phyloP scores from a whole-genome alignment of 768 basidiomycete genomes.

The Lactarius akahatsu region DNA sequence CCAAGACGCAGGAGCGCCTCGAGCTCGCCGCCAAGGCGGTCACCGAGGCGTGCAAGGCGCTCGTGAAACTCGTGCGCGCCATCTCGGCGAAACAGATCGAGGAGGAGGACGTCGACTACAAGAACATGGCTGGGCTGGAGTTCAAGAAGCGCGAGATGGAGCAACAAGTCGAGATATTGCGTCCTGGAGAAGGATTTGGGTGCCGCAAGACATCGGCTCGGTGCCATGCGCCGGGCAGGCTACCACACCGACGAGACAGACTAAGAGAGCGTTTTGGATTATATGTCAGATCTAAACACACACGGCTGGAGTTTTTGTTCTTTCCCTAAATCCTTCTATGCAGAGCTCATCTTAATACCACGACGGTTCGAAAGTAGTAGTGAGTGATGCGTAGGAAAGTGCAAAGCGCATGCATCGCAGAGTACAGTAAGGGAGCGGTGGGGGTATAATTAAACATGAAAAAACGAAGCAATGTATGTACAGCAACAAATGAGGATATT shows the following conservation, averaged over 20 bases:
- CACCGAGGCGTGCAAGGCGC: slow-evolving; percentile 93
- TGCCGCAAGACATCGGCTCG: slow-evolving; percentile 77
- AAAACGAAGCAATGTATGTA: slow-evolving; percentile 19
- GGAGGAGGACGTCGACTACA: slow-evolving; percentile 81
- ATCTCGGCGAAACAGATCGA: slow-evolving; percentile 80
- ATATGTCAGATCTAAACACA: slow-evolving; percentile 15
- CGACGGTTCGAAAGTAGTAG: slow-evolving; percentile 4
- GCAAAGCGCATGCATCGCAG: slow-evolving; percentile 8
- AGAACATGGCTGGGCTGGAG: slow-evolving; percentile 89
- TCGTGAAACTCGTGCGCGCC: slow-evolving; percentile 95
- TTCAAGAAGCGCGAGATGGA: slow-evolving; percentile 99
- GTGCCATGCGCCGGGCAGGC: slow-evolving; percentile 84
- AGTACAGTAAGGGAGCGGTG: slow-evolving; percentile 16
- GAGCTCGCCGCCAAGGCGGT: slow-evolving; percentile 97
- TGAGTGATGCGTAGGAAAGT: slow-evolving; percentile 7
- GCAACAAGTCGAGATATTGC: slow-evolving; percentile 97
- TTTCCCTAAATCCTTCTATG: slow-evolving; percentile 12
- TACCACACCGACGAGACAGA: slow-evolving; percentile 85
- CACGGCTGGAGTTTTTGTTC: not conserved
- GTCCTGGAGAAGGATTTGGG: slow-evolving; percentile 93
- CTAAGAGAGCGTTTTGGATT: slow-evolving; percentile 10
- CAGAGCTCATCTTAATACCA: slow-evolving; percentile 24
- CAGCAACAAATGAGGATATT: slow-evolving; percentile 11
- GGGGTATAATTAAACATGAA: slow-evolving; percentile 13
- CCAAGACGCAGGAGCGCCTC: slow-evolving; percentile 94